Evolutionary conservation across 2,329 filamentous ascomycete genomes (phyloP).

Genomic region (Sporothrix inflata): DNA sequence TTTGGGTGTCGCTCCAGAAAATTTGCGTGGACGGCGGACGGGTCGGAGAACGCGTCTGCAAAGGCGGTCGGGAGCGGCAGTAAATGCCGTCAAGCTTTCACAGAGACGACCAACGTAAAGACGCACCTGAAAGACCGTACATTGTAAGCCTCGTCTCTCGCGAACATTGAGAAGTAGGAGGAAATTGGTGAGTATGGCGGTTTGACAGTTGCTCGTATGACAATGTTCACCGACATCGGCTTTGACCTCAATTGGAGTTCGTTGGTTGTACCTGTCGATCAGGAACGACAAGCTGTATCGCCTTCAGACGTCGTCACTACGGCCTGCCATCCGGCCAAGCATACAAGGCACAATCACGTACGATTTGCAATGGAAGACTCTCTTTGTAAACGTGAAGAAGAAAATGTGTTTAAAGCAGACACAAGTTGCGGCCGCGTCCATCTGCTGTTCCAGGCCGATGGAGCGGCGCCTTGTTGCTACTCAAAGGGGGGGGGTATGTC

Average conservation of each 20-base stretch:
- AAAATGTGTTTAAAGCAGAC: slow-evolving; percentile 1
- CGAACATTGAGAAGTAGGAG: too few species aligned
- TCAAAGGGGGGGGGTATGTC: slow-evolving; percentile 19
- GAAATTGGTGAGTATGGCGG: too few species aligned
- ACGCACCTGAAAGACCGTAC: too few species aligned
- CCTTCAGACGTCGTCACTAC: not conserved
- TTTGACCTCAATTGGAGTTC: not conserved
- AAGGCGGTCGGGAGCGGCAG: not conserved
- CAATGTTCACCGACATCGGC: too few species aligned
- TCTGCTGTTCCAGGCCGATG: not conserved
- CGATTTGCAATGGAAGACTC: not conserved
- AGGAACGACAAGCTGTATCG: too few species aligned
- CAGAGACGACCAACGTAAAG: too few species aligned
- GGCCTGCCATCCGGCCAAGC: not conserved
- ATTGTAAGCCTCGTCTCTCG: too few species aligned
- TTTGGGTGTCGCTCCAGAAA: slow-evolving; percentile 15
- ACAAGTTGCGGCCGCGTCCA: not conserved
- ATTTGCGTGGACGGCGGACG: not conserved
- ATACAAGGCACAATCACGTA: not conserved
- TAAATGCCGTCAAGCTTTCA: not conserved
- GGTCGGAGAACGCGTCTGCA: not conserved
- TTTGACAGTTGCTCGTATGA: too few species aligned
- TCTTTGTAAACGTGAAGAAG: not conserved
- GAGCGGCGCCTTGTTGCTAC: not conserved
- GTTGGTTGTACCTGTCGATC: too few species aligned